phyloP scores from a whole-genome alignment of 352 stramenopile genomes.

The Albugo laibachii region DNA sequence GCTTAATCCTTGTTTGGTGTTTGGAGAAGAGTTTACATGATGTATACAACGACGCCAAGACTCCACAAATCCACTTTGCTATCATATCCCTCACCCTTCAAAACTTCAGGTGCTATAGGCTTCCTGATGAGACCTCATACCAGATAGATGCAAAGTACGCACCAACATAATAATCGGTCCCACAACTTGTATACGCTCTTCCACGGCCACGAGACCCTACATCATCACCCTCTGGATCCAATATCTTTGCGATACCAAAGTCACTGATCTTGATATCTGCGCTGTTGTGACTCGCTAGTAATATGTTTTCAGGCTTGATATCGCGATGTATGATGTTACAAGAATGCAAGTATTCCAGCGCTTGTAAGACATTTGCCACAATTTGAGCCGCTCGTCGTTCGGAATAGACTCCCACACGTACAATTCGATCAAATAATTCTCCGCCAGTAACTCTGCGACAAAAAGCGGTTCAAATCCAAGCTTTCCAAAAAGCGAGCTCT shows the following conservation, averaged over 20 bases:
- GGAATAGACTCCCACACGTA: constrained; percentile 62
- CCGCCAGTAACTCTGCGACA: constrained; percentile 46
- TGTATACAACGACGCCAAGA: constrained; percentile 72
- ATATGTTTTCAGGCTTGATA: constrained; percentile 72
- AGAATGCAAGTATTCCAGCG: constrained; percentile 54
- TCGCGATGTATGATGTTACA: constrained; percentile 69
- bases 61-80: constrained; percentile 77
- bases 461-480: background rate
- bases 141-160: background rate
- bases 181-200: constrained; percentile 73
- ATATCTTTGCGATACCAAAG: constrained; percentile 69
- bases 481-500: background rate
- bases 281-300: constrained; percentile 52
- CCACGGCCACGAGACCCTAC: constrained; percentile 28
- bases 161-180: constrained; percentile 78
- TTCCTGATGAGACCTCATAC: background rate
- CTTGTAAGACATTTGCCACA: constrained; percentile 45
- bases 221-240: constrained; percentile 33
- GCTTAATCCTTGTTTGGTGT: background rate
- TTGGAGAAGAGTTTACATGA: constrained; percentile 32
- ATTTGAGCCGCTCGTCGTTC: constrained; percentile 60
- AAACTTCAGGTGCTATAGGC: constrained; percentile 40
- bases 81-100: constrained; percentile 73
- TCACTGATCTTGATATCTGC: constrained; percentile 63
- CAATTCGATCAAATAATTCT: constrained; percentile 71